Percentiles rank a stretch among this genome's conserved stretches.
phyloP scores from a whole-genome alignment of 495 filamentous ascomycete genomes.

The Beverwykella pulmonaria region DNA sequence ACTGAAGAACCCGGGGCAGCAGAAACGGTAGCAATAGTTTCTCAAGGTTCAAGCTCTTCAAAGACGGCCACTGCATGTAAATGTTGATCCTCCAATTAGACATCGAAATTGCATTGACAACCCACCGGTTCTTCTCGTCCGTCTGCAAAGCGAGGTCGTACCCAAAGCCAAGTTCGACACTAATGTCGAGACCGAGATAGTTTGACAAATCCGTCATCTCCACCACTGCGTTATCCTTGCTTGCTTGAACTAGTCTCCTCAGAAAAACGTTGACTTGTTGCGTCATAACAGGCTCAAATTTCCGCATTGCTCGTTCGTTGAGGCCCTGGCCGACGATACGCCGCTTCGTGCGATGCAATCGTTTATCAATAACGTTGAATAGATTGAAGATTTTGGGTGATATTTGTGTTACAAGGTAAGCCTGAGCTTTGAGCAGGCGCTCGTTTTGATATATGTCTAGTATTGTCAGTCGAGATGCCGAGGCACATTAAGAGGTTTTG shows the following conservation, averaged over 20 bases:
- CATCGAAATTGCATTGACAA: not conserved
- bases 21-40: constrained; percentile 1
- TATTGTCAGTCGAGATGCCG: not conserved
- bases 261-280: constrained; percentile 28
- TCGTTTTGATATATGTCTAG: constrained; percentile 19
- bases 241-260: constrained; percentile 15
- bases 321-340: constrained; percentile 30
- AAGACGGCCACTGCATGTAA: constrained; percentile 8
- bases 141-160: constrained; percentile 36
- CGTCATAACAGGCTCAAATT: constrained; percentile 25
- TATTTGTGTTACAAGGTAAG: constrained; percentile 12
- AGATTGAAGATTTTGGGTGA: constrained; percentile 9
- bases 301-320: constrained; percentile 27
- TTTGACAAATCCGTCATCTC: constrained; percentile 13
- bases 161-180: constrained; percentile 41
- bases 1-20: not conserved
- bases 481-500: not conserved
- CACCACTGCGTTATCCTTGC: constrained; percentile 23
- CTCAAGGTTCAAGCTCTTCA: constrained; percentile 5
- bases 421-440: constrained; percentile 1
- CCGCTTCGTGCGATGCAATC: constrained; percentile 15
- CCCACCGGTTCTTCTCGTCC: constrained; percentile 21
- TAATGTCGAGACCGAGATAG: constrained; percentile 41
- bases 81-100: not conserved
- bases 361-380: constrained; percentile 26